These are phyloP conservation scores for Neurospora sp. DNA, from an alignment of 495 filamentous ascomycete species.

Conservation along the genomic window DNA sequence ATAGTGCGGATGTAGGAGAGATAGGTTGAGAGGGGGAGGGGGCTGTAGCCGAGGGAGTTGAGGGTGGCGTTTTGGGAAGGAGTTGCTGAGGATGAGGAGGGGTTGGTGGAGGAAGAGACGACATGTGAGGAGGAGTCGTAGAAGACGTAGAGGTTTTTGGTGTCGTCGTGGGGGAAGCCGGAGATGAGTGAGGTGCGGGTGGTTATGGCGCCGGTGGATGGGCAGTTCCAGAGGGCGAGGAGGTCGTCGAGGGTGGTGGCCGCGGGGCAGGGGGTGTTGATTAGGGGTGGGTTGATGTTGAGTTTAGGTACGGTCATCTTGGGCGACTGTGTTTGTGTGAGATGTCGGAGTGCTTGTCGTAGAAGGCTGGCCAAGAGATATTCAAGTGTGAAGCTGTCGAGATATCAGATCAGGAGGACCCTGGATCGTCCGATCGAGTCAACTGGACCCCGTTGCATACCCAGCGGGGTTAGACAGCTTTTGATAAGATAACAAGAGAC, in stretches of 20 bases:
- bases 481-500: slow-evolving; percentile 14
- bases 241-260: slow-evolving; percentile 52
- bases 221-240: slow-evolving; percentile 40
- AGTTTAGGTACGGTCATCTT: slow-evolving; percentile 19
- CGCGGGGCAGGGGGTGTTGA: slow-evolving; percentile 65
- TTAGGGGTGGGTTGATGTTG: slow-evolving; percentile 49
- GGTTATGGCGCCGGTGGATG: slow-evolving; percentile 58
- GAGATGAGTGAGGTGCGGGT: slow-evolving; percentile 51
- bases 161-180: slow-evolving; percentile 49
- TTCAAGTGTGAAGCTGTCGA: background rate
- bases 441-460: background rate
- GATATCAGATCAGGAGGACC: background rate
- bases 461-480: background rate
- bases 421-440: background rate
- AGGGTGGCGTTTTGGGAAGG: slow-evolving; percentile 44
- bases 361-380: background rate
- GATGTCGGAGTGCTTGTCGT: background rate
- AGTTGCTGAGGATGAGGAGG: background rate
- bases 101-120: background rate
- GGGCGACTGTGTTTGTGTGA: too few relatives aligned
- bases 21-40: too few relatives aligned
- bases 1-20: too few relatives aligned
- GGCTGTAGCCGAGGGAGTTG: slow-evolving; percentile 56
- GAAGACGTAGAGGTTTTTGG: slow-evolving; percentile 55
- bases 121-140: slow-evolving; percentile 44